A percentile compares a stretch with the other conserved stretches of the same genome.
phyloP scores from a whole-genome alignment of 2,329 filamentous ascomycete species.

The Fusarium solani-melongenae region DNA sequence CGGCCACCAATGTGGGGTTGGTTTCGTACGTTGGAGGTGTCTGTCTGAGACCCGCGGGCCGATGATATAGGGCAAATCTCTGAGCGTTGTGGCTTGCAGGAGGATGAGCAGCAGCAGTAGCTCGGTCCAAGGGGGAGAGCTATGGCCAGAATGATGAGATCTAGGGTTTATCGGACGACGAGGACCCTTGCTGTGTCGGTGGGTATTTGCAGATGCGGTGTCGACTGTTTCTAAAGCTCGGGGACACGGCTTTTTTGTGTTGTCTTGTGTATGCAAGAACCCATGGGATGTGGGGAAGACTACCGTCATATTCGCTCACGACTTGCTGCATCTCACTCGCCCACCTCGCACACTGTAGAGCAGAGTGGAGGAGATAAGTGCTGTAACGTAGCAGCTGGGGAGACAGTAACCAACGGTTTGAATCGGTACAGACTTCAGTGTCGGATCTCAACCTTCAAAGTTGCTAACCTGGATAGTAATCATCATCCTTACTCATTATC shows the following conservation, averaged over 20 bases:
- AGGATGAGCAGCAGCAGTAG: constrained; percentile 3
- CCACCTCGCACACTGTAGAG: background rate
- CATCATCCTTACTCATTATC: constrained; percentile 30
- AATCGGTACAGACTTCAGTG: background rate
- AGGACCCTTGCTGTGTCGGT: constrained; percentile 1
- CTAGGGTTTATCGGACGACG: constrained; percentile 22
- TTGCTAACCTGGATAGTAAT: background rate
- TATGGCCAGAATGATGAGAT: constrained; percentile 10
- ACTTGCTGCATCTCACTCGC: constrained; percentile 22
- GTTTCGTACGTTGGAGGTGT: background rate
- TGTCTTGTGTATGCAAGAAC: constrained; percentile 2
- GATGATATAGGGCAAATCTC: constrained; percentile 29
- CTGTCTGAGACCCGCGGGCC: constrained; percentile 2
- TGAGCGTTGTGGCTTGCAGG: background rate
- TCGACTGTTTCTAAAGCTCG: constrained; percentile 4
- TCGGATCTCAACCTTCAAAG: constrained; percentile 1
- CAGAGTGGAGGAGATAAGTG: constrained; percentile 7
- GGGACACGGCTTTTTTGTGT: constrained; percentile 1
- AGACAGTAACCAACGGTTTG: constrained; percentile 12
- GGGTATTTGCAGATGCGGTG: constrained; percentile 15
- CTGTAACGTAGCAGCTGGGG: constrained; percentile 38
- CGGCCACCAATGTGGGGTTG: constrained; percentile 11
- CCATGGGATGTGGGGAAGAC: constrained; percentile 37
- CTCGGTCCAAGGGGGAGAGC: constrained; percentile 23
- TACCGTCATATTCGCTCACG: constrained; percentile 4